These are phyloP conservation scores for Epichloe typhina DNA, from an alignment of 2,329 filamentous ascomycete species.

Conservation along the genomic window DNA sequence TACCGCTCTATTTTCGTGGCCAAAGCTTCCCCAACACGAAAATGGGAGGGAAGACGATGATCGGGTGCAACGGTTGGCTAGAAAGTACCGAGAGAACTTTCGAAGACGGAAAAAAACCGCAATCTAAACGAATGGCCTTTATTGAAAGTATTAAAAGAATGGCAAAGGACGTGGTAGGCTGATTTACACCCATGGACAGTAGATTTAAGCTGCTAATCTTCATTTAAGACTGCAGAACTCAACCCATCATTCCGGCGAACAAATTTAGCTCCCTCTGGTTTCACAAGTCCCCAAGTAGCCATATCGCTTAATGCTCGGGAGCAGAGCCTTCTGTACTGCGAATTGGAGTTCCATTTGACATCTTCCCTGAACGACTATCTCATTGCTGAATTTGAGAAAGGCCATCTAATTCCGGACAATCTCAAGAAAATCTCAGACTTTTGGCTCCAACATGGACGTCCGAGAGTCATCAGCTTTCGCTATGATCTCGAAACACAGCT, in stretches of 20 bases:
- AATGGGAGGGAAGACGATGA: conserved; percentile 35
- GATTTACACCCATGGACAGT: neutral
- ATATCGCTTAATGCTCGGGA: conserved; percentile 43
- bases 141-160: conserved; percentile 36
- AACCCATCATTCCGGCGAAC: conserved; percentile 9
- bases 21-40: conserved; percentile 24
- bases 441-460: conserved; percentile 40
- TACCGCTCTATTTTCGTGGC: conserved; percentile 29
- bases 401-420: conserved; percentile 38
- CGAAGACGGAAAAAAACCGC: conserved; percentile 14
- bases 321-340: conserved; percentile 45
- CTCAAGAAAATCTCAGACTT: conserved; percentile 36
- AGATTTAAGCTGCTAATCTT: conserved; percentile 7
- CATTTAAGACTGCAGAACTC: conserved; percentile 20
- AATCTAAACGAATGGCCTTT: conserved; percentile 27
- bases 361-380: conserved; percentile 39
- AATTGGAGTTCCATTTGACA: conserved; percentile 42
- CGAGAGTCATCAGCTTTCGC: conserved; percentile 41
- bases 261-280: neutral
- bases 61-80: conserved; percentile 44
- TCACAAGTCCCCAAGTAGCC: conserved; percentile 17
- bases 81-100: conserved; percentile 25
- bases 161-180: conserved; percentile 39
- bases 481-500: conserved; percentile 49
- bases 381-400: conserved; percentile 37